Percentiles rank a stretch among this genome's conserved stretches.
phyloP scores from a whole-genome alignment of 208 protist genomes.

The Leishmania major region DNA sequence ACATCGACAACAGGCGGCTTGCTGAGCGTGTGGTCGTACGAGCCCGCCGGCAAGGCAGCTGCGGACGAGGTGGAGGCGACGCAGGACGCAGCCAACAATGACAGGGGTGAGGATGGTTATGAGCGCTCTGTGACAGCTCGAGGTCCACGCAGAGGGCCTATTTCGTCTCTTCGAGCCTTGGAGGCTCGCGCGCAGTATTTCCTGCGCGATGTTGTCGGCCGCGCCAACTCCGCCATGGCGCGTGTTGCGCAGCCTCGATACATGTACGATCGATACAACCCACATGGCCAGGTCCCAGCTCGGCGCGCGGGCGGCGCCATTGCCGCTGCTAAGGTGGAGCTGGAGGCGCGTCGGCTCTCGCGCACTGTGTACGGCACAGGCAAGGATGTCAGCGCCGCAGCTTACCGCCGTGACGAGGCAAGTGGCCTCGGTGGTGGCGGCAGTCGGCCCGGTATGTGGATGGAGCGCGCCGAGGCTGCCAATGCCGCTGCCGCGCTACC shows the following conservation, averaged over 20 bases:
- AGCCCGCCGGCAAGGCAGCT: not conserved
- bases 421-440: slow-evolving; percentile 11
- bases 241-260: slow-evolving; percentile 29
- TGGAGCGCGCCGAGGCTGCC: slow-evolving; percentile 26
- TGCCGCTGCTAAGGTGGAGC: not conserved
- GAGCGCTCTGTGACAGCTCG: slow-evolving; percentile 2
- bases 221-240: slow-evolving; percentile 20
- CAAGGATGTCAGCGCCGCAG: not conserved
- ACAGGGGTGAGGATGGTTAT: not conserved
- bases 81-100: not conserved
- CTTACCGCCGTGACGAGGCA: slow-evolving; percentile 12
- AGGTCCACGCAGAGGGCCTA: not conserved
- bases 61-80: not conserved
- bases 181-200: slow-evolving; percentile 31
- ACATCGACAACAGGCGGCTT: slow-evolving; percentile 58
- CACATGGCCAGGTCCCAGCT: slow-evolving; percentile 5
- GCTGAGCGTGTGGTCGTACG: slow-evolving; percentile 68
- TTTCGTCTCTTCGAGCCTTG: slow-evolving; percentile 2
- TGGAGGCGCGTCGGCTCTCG: slow-evolving; percentile 1
- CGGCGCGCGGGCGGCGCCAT: slow-evolving; percentile 1
- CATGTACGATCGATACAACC: slow-evolving; percentile 41
- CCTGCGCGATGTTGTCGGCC: slow-evolving; percentile 34
- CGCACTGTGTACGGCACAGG: not conserved
- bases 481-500: slow-evolving; percentile 27
- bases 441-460: slow-evolving; percentile 19